Base-by-base conservation (phyloP, 371 early-diverging fungal genomes). In the Haplosporangium sp. region DNA sequence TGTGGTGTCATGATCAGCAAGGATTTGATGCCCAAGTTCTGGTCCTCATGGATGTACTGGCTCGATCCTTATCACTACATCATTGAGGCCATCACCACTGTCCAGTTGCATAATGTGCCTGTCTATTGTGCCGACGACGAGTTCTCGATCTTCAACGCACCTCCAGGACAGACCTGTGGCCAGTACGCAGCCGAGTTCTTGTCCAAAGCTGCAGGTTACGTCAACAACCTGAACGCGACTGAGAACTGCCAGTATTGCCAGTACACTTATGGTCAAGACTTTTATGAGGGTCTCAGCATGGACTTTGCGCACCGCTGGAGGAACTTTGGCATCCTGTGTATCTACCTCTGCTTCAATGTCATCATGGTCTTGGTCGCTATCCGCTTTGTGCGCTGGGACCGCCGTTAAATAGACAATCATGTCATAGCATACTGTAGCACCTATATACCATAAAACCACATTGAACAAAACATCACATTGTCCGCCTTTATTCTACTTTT, bases 31-130 rank as follows among this genome's bases (percentile, higher is more conserved):
- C 93, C 94, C 23, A 57, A 69, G 42, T 93, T 95, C 83, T 94
- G 93, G 92, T 81, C 87, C 16, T 62, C 84, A 0, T 93, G 93
- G 92, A 89, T 95, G 87, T 94, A 93, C 80, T 91, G 89, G 87
- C 62, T 93, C n/a, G 89, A 89, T 69, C 93, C 93, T 16, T 42
- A 90, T 73, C 89, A 89, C 58, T 94, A 95, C 77, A 81, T 90
- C 12, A 85, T 92, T 48, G 95, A 94, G 74, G 94, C 91, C 56
- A 81, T 93, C 9, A 83, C 93, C 8, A 86, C 88, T 60, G 93
- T 89, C 65, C 93, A 90, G 36, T 80, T 95, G 69, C 83, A 89
- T 23, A 77, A 81, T 20, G 82, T 88, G 3, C 59, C 60, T 14
- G 84, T 93, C 6, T 23, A 46, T 1, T 95, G 95, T 74, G 62